Evolutionary conservation across 1,139 yeast genomes (phyloP), one percentile per base, ranked within the genome.

Genomic region (Geotrichum aggregatum): DNA sequence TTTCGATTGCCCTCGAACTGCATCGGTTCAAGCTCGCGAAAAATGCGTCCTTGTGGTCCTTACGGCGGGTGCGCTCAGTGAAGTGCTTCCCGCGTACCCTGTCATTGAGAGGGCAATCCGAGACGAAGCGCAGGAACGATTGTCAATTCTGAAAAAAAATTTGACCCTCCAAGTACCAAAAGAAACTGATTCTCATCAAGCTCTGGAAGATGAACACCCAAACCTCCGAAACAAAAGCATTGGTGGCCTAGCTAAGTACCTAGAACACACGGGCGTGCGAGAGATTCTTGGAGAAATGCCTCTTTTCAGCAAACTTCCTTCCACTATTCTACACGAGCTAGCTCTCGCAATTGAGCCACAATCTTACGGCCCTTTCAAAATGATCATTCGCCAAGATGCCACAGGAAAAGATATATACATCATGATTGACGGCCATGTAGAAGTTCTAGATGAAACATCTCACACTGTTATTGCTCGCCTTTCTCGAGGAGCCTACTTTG

Each of bases 61-160:
- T 43, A 83, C 87, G 1, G 77, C 82, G 8, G 86, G 82, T 53
- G 77, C 82, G 13, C 73, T 85, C 49, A 77, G 79, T 58, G 69
- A 72, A 21, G 85, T 84, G 1, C 68, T 84, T 24, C 79, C 80
- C 2, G 76, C 76, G 54, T 84, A 79, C 63, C 91, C 91, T 0
- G 65, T 70, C 5, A 79, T 84, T 46, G 92, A 84, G 63, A 71
- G 85, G 56, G 73, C 82, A 47, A 83, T 84, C 40, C 71, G 91
- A 57, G 87, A 84, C 63, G 92, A 84, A 64, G 91, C 89, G 3
- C 89, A 84, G 61, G 88, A 84, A 63, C 71, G 92, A 48, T 68
- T 84, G 54, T 83, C 86, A 4, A 79, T 82, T 79, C 82, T 79
- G 60, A 85, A 80, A 52, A 82, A 83, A 64, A 76, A 80, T 62